Base-by-base conservation (phyloP, 73 alveolate species). In the Tetrahymena borealis region DNA sequence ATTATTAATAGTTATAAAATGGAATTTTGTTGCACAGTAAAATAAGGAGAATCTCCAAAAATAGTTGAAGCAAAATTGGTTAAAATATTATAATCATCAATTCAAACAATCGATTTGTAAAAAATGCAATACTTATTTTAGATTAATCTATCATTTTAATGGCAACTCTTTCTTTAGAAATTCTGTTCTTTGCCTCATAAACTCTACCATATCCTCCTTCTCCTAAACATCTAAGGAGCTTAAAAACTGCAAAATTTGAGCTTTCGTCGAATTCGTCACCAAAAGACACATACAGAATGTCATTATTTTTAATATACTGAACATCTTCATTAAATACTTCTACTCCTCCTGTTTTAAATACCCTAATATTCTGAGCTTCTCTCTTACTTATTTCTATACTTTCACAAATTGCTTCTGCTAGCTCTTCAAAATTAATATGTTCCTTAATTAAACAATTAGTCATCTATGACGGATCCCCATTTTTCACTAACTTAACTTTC, bases 141-240 rank as follows among this genome's bases (percentile, higher is more conserved):
- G 42, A 79, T 32, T 32, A 79, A 36, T 79, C 91, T 16, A 95
- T 95, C 78, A 95, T 91, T 91, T 96, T 96, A 38, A 96, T 96
- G 11, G 98, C 98, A 0, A 96, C 98, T 91, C 90, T 92, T 93
- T 96, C 97, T 28, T 96, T 93, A 12, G 98, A 94, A 39, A 91
- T 94, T 95, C 93, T 95, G 79, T 96, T 97, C 35, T 90, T 95
- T 15, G 96, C 97, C n/a, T 40, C 85, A 93, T 24, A 93, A 39
- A 93, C 94, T 7, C 79, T 16, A 8, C 96, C 96, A 78, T 42
- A 93, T 18, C 96, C 96, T 28, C 96, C 96, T 90, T 79, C 96
- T 38, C 96, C 96, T 1, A 93, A 60, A 32, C 42, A 39, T 90
- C 93, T 93, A 10, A 93, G 11, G 2, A 90, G 42, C 40, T 93